These are phyloP conservation scores for Thuidium tamariscinum DNA, from an alignment of 225 moss, liverwort and hornwort species.

Conservation along the genomic window DNA sequence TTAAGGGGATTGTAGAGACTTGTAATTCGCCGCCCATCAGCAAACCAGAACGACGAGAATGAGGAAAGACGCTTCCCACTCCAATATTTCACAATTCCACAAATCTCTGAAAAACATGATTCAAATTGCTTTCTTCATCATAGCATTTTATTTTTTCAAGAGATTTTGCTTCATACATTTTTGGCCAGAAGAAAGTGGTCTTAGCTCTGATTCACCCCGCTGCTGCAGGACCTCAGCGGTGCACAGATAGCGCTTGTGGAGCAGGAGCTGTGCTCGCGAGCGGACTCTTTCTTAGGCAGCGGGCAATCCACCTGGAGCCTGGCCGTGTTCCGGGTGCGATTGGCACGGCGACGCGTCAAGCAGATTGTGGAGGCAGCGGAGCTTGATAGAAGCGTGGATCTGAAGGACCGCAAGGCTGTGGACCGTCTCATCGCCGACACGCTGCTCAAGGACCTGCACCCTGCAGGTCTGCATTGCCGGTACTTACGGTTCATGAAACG, in stretches of 20 bases:
- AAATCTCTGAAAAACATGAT: neutral
- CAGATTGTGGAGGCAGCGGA: conserved; percentile 13
- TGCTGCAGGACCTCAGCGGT: conserved; percentile 26
- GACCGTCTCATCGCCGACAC: conserved; percentile 13
- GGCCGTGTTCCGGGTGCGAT: conserved; percentile 36
- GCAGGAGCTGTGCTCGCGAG: conserved; percentile 65
- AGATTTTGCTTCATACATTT: neutral
- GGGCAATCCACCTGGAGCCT: conserved; percentile 76
- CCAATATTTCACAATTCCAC: neutral
- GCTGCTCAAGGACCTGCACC: conserved; percentile 24
- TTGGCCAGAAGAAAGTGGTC: neutral
- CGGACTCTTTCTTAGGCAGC: conserved; percentile 57
- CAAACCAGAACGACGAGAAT: neutral
- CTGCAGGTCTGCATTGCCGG: conserved; percentile 33
- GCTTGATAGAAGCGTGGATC: neutral
- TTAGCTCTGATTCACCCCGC: neutral
- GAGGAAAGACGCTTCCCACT: neutral
- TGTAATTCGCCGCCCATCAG: too few species aligned
- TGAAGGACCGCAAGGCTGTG: neutral
- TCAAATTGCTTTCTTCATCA: neutral
- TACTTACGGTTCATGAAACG: conserved; percentile 17
- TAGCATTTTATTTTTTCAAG: neutral
- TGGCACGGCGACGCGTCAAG: conserved; percentile 20
- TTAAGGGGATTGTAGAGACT: neutral
- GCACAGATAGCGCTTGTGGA: conserved; percentile 67